These are phyloP conservation scores for Cytidiella melzeri DNA, from an alignment of 768 basidiomycete species.

Conservation along the genomic window DNA sequence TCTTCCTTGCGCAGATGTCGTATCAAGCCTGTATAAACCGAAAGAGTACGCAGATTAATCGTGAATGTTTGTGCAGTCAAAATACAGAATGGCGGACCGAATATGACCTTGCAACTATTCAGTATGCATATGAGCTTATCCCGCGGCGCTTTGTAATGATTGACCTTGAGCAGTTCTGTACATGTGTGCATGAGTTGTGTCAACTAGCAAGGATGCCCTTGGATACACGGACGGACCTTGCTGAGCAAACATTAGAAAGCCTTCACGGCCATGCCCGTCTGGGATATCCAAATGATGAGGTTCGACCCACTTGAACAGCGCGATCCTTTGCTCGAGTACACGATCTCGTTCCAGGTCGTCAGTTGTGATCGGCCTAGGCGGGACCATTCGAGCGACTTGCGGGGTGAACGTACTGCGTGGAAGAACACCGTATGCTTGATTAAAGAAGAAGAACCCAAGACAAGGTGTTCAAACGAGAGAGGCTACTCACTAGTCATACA, in stretches of 20 bases:
- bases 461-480: neutral
- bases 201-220: neutral
- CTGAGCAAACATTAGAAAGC: conserved; percentile 84
- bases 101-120: conserved; percentile 99
- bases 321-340: conserved; percentile 83
- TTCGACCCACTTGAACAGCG: conserved; percentile 85
- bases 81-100: conserved; percentile 53
- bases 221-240: conserved; percentile 49
- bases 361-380: conserved; percentile 74
- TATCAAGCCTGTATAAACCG: conserved; percentile 59
- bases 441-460: no score
- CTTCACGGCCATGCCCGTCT: conserved; percentile 62
- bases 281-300: conserved; percentile 90
- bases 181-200: neutral
- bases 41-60: conserved; percentile 3
- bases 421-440: conserved; percentile 6
- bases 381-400: conserved; percentile 57
- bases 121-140: conserved; percentile 97
- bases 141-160: conserved; percentile 97
- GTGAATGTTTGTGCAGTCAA: conserved; percentile 6
- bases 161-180: conserved; percentile 88
- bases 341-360: conserved; percentile 97
- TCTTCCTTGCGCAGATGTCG: conserved; percentile 80
- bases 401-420: conserved; percentile 89
- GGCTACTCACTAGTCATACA: conserved; percentile 84